phyloP scores from a whole-genome alignment of 2,329 filamentous ascomycete genomes.

The Exserohilum rostratum region DNA sequence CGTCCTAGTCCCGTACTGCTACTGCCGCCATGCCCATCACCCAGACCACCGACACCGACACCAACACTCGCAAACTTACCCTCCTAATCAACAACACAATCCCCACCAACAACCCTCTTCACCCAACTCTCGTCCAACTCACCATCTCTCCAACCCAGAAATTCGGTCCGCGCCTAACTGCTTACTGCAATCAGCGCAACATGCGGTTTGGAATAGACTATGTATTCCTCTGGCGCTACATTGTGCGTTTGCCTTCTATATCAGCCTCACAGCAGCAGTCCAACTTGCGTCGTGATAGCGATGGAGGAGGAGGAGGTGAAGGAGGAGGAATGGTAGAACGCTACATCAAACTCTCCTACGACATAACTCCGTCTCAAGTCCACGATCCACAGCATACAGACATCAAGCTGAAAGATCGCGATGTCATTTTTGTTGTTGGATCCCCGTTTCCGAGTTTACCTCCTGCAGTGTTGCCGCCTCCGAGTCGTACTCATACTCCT shows the following conservation, averaged over 20 bases:
- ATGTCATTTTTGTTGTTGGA: conserved; percentile 16
- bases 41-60: too few relatives aligned
- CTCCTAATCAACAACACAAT: too few relatives aligned
- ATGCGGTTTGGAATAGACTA: conserved; percentile 18
- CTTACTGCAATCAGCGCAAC: conserved; percentile 21
- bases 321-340: neutral
- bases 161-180: conserved; percentile 20
- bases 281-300: too few relatives aligned
- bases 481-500: too few relatives aligned
- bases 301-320: too few relatives aligned
- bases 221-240: conserved; percentile 15
- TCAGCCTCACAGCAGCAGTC: too few relatives aligned
- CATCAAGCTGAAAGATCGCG: conserved; percentile 9
- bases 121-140: conserved; percentile 21
- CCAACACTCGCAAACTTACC: too few relatives aligned
- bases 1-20: too few relatives aligned
- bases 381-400: conserved; percentile 6
- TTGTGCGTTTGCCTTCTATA: neutral
- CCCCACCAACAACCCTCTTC: too few relatives aligned
- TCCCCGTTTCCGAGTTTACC: too few relatives aligned
- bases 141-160: conserved; percentile 8
- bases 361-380: conserved; percentile 18
- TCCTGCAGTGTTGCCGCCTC: too few relatives aligned
- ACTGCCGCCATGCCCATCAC: too few relatives aligned
- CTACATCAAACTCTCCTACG: conserved; percentile 15